A percentile compares a stretch with the other conserved stretches of the same genome.
Conservation (phyloP, 345 rosid genomes). For the Boechera divaricarpa region DNA sequence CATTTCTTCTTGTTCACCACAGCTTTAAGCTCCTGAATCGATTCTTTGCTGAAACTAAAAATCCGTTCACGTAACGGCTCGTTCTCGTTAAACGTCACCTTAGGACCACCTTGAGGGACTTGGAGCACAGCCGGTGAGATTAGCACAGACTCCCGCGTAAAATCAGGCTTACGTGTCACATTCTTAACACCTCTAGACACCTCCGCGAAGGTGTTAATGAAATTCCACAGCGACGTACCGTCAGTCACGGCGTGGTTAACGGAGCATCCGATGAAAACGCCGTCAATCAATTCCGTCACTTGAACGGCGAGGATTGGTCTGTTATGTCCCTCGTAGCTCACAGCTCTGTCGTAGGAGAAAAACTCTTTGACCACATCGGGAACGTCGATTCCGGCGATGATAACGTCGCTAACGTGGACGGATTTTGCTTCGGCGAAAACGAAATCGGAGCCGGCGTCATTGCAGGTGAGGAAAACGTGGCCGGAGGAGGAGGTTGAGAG, state of each 20-base stretch:
- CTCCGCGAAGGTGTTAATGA: constrained; percentile 87
- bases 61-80: constrained; percentile 79
- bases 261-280: constrained; percentile 75
- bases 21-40: constrained; percentile 69
- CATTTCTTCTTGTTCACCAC: constrained; percentile 50
- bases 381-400: constrained; percentile 59
- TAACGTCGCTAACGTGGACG: constrained; percentile 50
- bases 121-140: constrained; percentile 68
- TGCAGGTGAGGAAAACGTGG: constrained; percentile 63
- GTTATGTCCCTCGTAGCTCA: constrained; percentile 80
- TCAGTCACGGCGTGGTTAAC: constrained; percentile 82
- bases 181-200: constrained; percentile 56
- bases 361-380: constrained; percentile 62
- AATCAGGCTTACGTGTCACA: constrained; percentile 60
- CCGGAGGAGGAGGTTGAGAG: constrained; percentile 59
- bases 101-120: constrained; percentile 77
- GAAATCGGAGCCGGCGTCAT: constrained; percentile 77
- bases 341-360: constrained; percentile 64
- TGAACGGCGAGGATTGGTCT: constrained; percentile 82
- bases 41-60: constrained; percentile 77
- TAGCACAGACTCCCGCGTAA: constrained; percentile 64
- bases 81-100: constrained; percentile 70
- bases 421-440: constrained; percentile 55
- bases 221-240: constrained; percentile 96
- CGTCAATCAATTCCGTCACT: constrained; percentile 79